Evolutionary conservation across 352 stramenopile species (phyloP), one percentile per base, ranked within the genome.

Genomic region (Pythium vanterpoolii): DNA sequence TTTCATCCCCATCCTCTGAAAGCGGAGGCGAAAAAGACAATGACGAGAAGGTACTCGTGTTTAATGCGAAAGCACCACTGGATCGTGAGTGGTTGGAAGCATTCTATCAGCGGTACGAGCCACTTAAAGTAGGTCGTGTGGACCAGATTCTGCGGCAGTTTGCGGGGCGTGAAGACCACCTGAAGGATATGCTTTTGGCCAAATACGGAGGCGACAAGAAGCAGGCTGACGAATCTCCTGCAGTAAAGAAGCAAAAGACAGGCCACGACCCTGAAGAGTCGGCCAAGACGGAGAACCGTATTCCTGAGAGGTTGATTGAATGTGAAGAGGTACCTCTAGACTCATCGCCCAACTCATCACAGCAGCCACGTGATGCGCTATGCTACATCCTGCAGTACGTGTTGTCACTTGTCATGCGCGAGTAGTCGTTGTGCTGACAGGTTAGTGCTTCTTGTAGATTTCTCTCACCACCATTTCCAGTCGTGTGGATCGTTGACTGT

Each of bases 401-500:
- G 7, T 10, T 42, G 11, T 16, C 21, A 18, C 16, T 33, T 51
- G 36, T 33, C 9, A 10, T 24, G 4, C 21, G 16, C 23, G 11
- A 4, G 27, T 36, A 8, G 24, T 38, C 21, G 23, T 18, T 33
- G 8, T 2, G 26, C 13, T 42, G 46, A 34, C 4, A 0, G 23
- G 19, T 50, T 7, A 9, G 19, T n/a, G 31, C 31, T 31, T 11
- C 33, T 36, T 5, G 1, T 59, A 69, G 60, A 31, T 76, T 75
- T 43, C 48, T 56, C 28, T 40, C 64, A 19, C 55, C 54, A 19
- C 53, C 76, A 3, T 67, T 74, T 52, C 64, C 72, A 43, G 58
- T 78, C 14, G 74, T 79, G 42, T 90, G 80, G 80, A 63, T 90
- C 52, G 66, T 90, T 34, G 80, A 90, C 45, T 84, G 73, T 36